These are phyloP conservation scores for Aristolochia californica DNA, from an alignment of 164 flowering plant species.

Conservation along the genomic window DNA sequence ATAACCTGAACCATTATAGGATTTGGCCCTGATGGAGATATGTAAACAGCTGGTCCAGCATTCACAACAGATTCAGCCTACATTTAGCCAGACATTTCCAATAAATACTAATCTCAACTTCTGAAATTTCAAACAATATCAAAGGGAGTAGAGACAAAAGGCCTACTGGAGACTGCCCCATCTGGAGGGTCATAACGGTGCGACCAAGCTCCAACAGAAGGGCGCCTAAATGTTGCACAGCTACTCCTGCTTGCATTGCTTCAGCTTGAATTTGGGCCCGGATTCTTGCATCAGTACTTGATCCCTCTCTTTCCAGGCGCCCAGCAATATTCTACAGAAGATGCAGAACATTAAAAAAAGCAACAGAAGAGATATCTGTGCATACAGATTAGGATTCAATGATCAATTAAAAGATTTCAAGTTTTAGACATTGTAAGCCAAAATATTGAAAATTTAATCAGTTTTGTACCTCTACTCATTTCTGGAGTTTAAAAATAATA, in stretches of 20 bases:
- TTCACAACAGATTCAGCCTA: slow-evolving; percentile 77
- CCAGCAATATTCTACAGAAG: slow-evolving; percentile 71
- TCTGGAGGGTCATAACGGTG: slow-evolving; percentile 59
- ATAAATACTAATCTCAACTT: not conserved
- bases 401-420: too few relatives aligned
- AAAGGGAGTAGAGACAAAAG: not conserved
- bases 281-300: slow-evolving; percentile 40
- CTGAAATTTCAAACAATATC: not conserved
- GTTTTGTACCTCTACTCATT: too few relatives aligned
- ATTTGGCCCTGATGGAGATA: slow-evolving; percentile 84
- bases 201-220: slow-evolving; percentile 95
- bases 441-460: too few relatives aligned
- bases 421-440: too few relatives aligned
- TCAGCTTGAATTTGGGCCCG: slow-evolving; percentile 73
- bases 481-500: too few relatives aligned
- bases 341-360: slow-evolving; percentile 34
- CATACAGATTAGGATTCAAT: too few relatives aligned
- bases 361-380: not conserved
- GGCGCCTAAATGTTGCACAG: slow-evolving; percentile 93
- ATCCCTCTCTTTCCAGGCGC: slow-evolving; percentile 60
- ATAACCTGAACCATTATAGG: slow-evolving; percentile 96
- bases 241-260: slow-evolving; percentile 54
- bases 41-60: slow-evolving; percentile 93
- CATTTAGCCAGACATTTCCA: slow-evolving; percentile 9
- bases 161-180: slow-evolving; percentile 91